Percentiles rank a stretch among this genome's conserved stretches.
Evolutionary conservation across 2,329 filamentous ascomycete genomes (phyloP).

Genomic region (Rugonectria rugulosa): DNA sequence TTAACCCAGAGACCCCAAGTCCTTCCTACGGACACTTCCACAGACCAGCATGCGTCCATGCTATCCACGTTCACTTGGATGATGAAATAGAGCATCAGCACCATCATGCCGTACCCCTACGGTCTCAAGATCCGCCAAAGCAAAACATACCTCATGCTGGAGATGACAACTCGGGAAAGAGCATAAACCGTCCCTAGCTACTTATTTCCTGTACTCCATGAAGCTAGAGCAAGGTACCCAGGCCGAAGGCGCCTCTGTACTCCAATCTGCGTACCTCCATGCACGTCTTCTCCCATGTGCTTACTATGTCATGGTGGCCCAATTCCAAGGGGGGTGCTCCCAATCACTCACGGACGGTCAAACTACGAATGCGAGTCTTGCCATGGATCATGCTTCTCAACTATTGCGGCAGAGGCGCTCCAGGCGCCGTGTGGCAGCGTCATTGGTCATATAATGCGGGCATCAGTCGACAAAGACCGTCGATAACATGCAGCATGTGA

Average conservation of each 20-base stretch:
- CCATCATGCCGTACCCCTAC: neutral
- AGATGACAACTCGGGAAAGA: neutral
- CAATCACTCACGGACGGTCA: neutral
- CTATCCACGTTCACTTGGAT: neutral
- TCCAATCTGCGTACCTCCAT: neutral
- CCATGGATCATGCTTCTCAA: neutral
- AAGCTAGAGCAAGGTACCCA: conserved; percentile 4
- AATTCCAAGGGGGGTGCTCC: neutral
- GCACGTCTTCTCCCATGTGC: conserved; percentile 4
- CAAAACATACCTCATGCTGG: conserved; percentile 6
- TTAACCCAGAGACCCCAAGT: too few species aligned
- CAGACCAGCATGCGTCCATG: neutral
- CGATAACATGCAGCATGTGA: neutral
- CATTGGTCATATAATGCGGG: neutral
- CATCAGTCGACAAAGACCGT: neutral
- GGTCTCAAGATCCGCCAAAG: conserved; percentile 5
- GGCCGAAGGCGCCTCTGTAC: conserved; percentile 3
- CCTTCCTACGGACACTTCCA: too few species aligned
- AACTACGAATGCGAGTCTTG: neutral
- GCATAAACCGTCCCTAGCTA: conserved; percentile 10
- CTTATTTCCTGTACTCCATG: conserved; percentile 12
- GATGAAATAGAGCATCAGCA: too few species aligned
- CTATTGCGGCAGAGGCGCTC: neutral
- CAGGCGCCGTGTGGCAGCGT: neutral
- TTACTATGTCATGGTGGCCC: neutral